Conservation (phyloP, 352 stramenopile genomes). For the Pythium pectinolyticum region DNA sequence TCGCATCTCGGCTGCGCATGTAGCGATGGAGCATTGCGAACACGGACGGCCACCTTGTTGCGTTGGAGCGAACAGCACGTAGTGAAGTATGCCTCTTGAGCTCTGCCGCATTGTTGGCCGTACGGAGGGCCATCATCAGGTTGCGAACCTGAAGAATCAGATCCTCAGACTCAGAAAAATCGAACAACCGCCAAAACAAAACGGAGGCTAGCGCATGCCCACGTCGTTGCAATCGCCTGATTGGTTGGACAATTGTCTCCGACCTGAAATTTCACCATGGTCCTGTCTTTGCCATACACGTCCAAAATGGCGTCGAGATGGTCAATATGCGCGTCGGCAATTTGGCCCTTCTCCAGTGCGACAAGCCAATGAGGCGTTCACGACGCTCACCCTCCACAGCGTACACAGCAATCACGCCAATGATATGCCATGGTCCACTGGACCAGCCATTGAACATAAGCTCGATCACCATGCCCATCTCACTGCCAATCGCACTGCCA, state of each 20-base stretch:
- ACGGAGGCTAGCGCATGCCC: conserved; percentile 29
- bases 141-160: conserved; percentile 19
- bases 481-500: conserved; percentile 1
- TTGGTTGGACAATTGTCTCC: conserved; percentile 28
- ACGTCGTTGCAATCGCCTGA: conserved; percentile 21
- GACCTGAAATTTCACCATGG: conserved; percentile 12
- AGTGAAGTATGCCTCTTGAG: conserved; percentile 16
- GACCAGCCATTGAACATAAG: conserved; percentile 17
- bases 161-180: conserved; percentile 9
- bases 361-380: conserved; percentile 2
- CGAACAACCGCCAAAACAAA: conserved; percentile 30
- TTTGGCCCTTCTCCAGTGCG: not conserved
- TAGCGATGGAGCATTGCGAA: conserved; percentile 28
- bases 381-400: not conserved
- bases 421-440: not conserved
- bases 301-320: conserved; percentile 5
- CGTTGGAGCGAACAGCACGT: conserved; percentile 17
- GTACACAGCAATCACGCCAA: conserved; percentile 6
- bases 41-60: conserved; percentile 26
- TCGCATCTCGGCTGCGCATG: conserved; percentile 20
- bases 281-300: conserved; percentile 14
- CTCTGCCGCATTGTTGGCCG: conserved; percentile 23
- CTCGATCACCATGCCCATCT: conserved; percentile 6
- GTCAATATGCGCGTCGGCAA: conserved; percentile 17
- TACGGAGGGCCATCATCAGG: conserved; percentile 24